Conservation (phyloP, 164 flowering plant genomes). For the Brasenia schreberi region DNA sequence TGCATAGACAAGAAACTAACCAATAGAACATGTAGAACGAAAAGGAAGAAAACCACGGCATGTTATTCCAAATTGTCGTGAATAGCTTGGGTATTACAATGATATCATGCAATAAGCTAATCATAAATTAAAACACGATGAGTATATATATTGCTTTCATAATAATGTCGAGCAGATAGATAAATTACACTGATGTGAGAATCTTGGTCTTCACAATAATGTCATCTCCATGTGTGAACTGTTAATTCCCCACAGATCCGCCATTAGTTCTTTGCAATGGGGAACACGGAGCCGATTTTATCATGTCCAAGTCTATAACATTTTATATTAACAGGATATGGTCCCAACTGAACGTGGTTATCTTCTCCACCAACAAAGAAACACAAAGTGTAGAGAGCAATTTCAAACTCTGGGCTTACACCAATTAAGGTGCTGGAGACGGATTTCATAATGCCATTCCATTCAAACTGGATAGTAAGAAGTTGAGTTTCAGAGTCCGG, state of each 20-base stretch:
- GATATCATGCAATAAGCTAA: too few species aligned
- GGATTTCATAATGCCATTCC: constrained; percentile 85
- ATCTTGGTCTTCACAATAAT: neutral
- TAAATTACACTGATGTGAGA: neutral
- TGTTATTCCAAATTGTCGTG: too few species aligned
- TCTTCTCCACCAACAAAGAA: constrained; percentile 69
- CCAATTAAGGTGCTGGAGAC: constrained; percentile 84
- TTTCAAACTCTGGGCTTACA: constrained; percentile 94
- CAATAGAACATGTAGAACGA: too few species aligned
- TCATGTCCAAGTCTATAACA: constrained; percentile 67
- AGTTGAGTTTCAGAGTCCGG: constrained; percentile 87
- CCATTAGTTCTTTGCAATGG: constrained; percentile 35
- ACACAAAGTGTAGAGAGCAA: constrained; percentile 83
- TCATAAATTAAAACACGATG: too few species aligned
- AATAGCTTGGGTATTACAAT: too few species aligned
- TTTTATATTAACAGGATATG: constrained; percentile 79
- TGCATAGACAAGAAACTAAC: too few species aligned
- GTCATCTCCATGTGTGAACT: neutral
- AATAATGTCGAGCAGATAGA: neutral
- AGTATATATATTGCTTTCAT: neutral
- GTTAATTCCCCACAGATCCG: neutral
- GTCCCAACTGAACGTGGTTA: constrained; percentile 69
- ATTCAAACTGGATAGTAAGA: constrained; percentile 86
- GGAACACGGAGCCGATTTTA: constrained; percentile 77
- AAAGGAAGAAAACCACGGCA: too few species aligned